A percentile compares a stretch with the other conserved stretches of the same genome.
Conservation (phyloP, 179 eudicot genomes). For the Dionaea muscipula region DNA sequence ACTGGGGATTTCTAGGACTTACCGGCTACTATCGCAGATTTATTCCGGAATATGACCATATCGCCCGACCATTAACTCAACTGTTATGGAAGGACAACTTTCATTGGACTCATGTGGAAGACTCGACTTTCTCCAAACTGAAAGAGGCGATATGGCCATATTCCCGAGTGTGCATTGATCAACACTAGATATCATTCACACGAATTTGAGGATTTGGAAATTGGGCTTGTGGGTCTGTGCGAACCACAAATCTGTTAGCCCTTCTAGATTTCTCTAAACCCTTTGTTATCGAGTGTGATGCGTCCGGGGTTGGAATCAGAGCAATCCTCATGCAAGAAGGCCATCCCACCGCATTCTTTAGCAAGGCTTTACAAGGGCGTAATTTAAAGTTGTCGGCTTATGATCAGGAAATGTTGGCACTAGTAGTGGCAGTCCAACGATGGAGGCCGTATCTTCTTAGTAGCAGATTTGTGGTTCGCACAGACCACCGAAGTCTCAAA, state of each 20-base stretch:
- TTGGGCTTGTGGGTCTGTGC: no score
- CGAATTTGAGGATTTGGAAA: no score
- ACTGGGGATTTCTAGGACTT: conserved; percentile 7
- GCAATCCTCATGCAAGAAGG: conserved; percentile 2
- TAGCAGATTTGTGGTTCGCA: not conserved
- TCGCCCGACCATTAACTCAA: not conserved
- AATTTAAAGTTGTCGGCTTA: conserved; percentile 5
- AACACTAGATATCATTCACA: no score
- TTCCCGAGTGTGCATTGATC: no score
- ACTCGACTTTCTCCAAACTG: not conserved
- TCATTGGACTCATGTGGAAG: not conserved
- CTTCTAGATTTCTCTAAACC: not conserved
- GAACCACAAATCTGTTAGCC: no score
- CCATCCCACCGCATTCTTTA: conserved; percentile 8
- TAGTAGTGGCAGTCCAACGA: not conserved
- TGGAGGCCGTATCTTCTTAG: conserved; percentile 7
- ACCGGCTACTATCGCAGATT: conserved; percentile 10
- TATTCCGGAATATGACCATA: not conserved
- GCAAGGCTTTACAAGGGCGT: not conserved
- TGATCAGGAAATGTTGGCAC: conserved; percentile 5
- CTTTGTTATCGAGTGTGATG: conserved; percentile 3
- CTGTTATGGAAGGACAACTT: not conserved
- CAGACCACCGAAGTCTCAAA: conserved; percentile 5
- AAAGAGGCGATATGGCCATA: not conserved
- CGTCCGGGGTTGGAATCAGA: not conserved